These are phyloP conservation scores for Claviceps africana DNA, from an alignment of 2,329 filamentous ascomycete species.

Conservation along the genomic window DNA sequence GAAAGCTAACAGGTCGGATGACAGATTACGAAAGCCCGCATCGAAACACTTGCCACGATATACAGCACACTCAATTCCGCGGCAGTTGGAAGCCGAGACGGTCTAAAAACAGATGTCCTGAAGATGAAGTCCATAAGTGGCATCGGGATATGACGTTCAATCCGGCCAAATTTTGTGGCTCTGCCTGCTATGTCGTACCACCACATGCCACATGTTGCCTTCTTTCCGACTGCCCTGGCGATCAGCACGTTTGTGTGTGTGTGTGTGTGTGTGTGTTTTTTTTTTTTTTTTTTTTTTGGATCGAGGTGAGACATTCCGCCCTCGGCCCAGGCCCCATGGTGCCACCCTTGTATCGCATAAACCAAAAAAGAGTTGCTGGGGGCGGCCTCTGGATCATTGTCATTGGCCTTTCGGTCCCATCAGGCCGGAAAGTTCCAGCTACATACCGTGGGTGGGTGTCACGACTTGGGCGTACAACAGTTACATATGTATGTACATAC, in stretches of 20 bases:
- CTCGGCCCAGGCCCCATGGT: constrained; percentile 1
- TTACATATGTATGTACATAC: neutral
- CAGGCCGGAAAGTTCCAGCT: neutral
- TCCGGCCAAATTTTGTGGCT: neutral
- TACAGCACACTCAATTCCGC: no score
- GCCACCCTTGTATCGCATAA: neutral
- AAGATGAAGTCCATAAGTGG: neutral
- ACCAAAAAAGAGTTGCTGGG: neutral
- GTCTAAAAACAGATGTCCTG: neutral
- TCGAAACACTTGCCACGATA: neutral
- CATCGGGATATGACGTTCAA: neutral
- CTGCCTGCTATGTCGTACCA: neutral
- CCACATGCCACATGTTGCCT: no score
- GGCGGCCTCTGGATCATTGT: no score
- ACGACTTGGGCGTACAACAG: neutral
- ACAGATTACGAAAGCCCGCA: neutral
- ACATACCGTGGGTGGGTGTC: no score
- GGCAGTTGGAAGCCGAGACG: constrained; percentile 3
- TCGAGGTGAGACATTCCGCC: neutral
- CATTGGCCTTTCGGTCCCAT: neutral
- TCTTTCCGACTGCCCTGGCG: neutral
- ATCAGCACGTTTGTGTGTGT: neutral
- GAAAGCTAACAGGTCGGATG: neutral
- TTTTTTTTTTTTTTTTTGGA: no score
- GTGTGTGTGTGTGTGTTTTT: no score